Percentiles rank a stretch among this genome's conserved stretches.
phyloP scores from a whole-genome alignment of 352 stramenopile species.

The Phytopythium chamaehyphon region DNA sequence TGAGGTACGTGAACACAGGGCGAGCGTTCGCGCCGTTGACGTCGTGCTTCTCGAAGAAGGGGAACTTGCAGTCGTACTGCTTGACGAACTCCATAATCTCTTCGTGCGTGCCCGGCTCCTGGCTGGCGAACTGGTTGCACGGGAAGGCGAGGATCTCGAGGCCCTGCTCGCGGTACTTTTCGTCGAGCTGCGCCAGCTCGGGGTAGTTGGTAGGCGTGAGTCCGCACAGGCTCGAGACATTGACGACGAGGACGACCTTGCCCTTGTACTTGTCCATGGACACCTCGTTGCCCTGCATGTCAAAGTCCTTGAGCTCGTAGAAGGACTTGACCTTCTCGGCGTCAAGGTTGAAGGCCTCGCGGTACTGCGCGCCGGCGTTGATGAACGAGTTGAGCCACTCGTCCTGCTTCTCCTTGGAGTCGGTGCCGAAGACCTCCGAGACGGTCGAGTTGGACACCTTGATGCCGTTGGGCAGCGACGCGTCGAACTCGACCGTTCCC shows the following conservation, averaged over 20 bases:
- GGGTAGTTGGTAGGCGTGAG: slow-evolving; percentile 85
- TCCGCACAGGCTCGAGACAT: slow-evolving; percentile 84
- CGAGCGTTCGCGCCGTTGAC: slow-evolving; percentile 82
- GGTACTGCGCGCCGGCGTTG: slow-evolving; percentile 39
- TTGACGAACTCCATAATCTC: slow-evolving; percentile 66
- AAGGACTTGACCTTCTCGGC: slow-evolving; percentile 38
- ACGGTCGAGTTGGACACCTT: slow-evolving; percentile 31
- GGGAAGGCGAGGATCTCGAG: slow-evolving; percentile 80
- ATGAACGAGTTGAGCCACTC: slow-evolving; percentile 50
- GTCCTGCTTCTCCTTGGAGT: slow-evolving; percentile 40
- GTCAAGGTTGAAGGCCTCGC: slow-evolving; percentile 31
- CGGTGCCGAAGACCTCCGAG: slow-evolving; percentile 28
- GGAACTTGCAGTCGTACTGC: slow-evolving; percentile 42
- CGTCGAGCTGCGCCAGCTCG: slow-evolving; percentile 68
- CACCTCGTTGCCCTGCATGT: slow-evolving; percentile 66
- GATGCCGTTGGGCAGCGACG: slow-evolving; percentile 26
- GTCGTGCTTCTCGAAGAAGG: slow-evolving; percentile 77
- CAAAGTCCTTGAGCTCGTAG: slow-evolving; percentile 76
- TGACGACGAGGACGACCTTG: slow-evolving; percentile 67
- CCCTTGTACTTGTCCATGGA: slow-evolving; percentile 66
- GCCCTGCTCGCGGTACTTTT: slow-evolving; percentile 63
- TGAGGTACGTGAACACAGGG: slow-evolving; percentile 85
- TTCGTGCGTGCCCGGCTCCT: slow-evolving; percentile 65
- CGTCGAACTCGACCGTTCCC: slow-evolving; percentile 29
- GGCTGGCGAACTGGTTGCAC: slow-evolving; percentile 83